Evolutionary conservation across 305 asterid genomes (phyloP), one percentile per base, ranked within the genome.

Genomic region (Plantago coronopus): DNA sequence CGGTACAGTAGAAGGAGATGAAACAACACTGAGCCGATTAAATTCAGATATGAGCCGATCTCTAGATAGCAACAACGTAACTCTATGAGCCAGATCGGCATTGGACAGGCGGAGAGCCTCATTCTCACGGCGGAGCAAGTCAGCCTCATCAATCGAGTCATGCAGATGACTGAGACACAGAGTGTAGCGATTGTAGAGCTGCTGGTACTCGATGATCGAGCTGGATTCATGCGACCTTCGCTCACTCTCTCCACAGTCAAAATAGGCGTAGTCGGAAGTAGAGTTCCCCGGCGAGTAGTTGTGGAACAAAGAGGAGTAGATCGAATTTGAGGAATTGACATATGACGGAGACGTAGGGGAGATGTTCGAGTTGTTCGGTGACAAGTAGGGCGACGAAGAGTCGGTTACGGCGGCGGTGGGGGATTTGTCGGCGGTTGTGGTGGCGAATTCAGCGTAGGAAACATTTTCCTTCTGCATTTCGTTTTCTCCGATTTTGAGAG

Each of bases 131-230:
- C 83, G 81, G 68, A 88, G 86, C 48, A 76, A 70, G 27, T 80
- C 87, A 21, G 77, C 76, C 74, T 80, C 90, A 27, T 80, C 83
- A 46, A 85, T 58, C 18, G 78, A 67, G 21, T 89, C 87, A 57
- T 67, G 89, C 56, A 86, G 76, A 76, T 73, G 85, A 68, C 86
- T 70, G 25, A 84, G 77, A 69, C 87, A 84, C 50, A 80, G 70
- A 2, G 77, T 78, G 67, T 86, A 83, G 8, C 88, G 81, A 62
- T 89, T 89, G 80, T 84, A 89, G 55, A 89, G 96, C 79, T 89
- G 96, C 79, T 85, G 96, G 61, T 83, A 81, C 87, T 88, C 85
- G 55, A 85, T 78, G 70, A 82, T 29, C 64, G 68, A 73, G 69
- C 87, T 74, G 17, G 88, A 63, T 16, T 79, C 83, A 40, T 69